Evolutionary conservation across 148 eudicot genomes (phyloP), one percentile per base, ranked within the genome.

Genomic region (Fagopyrum esculentum): DNA sequence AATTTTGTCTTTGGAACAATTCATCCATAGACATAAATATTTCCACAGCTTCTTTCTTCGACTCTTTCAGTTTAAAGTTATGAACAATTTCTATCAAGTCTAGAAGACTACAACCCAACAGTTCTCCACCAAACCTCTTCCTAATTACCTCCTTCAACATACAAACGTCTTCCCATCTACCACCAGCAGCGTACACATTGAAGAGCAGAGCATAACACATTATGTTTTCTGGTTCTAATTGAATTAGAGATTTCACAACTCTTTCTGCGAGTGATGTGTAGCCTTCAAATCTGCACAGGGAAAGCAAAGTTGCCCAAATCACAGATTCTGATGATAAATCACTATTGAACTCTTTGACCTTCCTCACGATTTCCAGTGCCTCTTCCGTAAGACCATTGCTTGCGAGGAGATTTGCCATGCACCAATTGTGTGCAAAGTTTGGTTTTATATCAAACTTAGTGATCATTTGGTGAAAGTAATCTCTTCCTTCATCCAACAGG

Each of bases 391-490:
- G 83, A 66, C 93, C 98, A 45, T 79, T 81, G 59, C 83, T 80
- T 4, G 90, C 91, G 54, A 85, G 77, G 48, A 92, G 85, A 77
- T 89, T 92, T 69, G 96, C 93, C 90, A 92, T 76, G 79, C 93
- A 92, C 98, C 95, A 92, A 80, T 80, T 85, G 82, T 90, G 96
- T 2, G 84, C 91, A 78, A 88, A 92, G 83, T 86, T 90, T 69
- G 93, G 91, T 75, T 85, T 85, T 54, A 92, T 45, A 16, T 51
- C 43, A 79, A 86, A 89, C 61, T 60, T 74, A 64, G 84, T 74
- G 40, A 73, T 79, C 93, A 92, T 92, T 77, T 88, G 85, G 22
- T 69, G 60, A 54, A 90, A 86, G 82, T 86, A 83, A 43, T 43
- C 64, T 83, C 80, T 86, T n/a, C 91, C 95, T 77, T 86, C 82